phyloP scores from a whole-genome alignment of 164 flowering plant genomes.

The Annona cherimola region DNA sequence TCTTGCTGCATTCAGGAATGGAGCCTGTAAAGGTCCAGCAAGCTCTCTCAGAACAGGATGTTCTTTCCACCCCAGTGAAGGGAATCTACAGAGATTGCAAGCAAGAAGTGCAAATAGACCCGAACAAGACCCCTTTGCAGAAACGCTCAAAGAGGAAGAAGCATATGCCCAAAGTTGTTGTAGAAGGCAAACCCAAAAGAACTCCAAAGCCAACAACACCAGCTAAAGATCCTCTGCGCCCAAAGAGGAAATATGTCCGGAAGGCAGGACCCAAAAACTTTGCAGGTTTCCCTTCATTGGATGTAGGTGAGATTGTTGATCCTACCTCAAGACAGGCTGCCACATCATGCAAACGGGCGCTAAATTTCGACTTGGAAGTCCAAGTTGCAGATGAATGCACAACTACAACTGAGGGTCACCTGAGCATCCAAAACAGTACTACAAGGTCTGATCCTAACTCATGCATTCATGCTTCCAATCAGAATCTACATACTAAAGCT shows the following conservation, averaged over 20 bases:
- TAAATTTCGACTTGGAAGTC: conserved; percentile 32
- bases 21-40: conserved; percentile 9
- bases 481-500: not conserved
- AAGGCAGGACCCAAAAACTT: not conserved
- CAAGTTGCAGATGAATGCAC: conserved; percentile 17
- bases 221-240: not conserved
- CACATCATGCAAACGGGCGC: conserved; percentile 42
- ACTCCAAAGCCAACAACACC: conserved; percentile 32
- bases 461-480: not conserved
- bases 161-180: conserved; percentile 62
- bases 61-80: conserved; percentile 16
- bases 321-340: conserved; percentile 3
- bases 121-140: conserved; percentile 12
- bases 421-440: not conserved
- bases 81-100: conserved; percentile 28
- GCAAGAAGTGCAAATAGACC: conserved; percentile 4
- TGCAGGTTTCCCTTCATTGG: conserved; percentile 1
- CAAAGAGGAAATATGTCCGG: conserved; percentile 11
- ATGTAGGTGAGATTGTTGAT: conserved; percentile 7
- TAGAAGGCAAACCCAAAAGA: conserved; percentile 47
- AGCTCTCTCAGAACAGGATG: conserved; percentile 11
- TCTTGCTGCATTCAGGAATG: conserved; percentile 8
- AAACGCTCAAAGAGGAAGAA: conserved; percentile 14
- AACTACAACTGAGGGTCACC: not conserved
- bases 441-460: not conserved